Evolutionary conservation across 2,329 filamentous ascomycete genomes (phyloP).

Genomic region (Penicillium sp.): DNA sequence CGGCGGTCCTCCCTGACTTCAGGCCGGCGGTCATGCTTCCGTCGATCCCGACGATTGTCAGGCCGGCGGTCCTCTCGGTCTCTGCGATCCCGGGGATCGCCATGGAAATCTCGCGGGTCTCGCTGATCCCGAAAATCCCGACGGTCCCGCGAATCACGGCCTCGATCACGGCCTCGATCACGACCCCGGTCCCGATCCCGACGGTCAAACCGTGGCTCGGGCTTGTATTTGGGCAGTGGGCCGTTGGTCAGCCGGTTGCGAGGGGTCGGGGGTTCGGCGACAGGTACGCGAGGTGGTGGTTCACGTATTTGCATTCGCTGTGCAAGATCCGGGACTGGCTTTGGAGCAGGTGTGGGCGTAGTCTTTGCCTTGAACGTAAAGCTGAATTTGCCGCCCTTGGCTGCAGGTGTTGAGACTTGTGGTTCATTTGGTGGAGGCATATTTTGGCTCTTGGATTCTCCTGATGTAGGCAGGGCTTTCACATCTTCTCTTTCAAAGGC

Average conservation of each 20-base stretch:
- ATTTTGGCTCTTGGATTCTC: constrained; percentile 45
- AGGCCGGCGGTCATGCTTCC: constrained; percentile 35
- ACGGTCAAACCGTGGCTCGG: constrained; percentile 46
- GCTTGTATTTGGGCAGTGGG: constrained; percentile 42
- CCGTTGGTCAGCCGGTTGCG: constrained; percentile 44
- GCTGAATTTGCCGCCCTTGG: constrained; percentile 73
- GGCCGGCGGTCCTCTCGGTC: constrained; percentile 46
- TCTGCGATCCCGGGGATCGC: constrained; percentile 37
- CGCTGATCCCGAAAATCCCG: constrained; percentile 41
- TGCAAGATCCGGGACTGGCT: constrained; percentile 53
- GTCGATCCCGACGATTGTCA: constrained; percentile 44
- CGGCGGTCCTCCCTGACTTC: constrained; percentile 50
- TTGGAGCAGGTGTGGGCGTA: constrained; percentile 56
- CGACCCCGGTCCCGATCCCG: constrained; percentile 42
- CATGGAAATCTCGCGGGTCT: constrained; percentile 35
- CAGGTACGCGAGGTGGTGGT: constrained; percentile 38
- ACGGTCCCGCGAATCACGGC: constrained; percentile 36
- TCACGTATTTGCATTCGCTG: constrained; percentile 49
- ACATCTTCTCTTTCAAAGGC: constrained; percentile 68
- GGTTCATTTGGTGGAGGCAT: constrained; percentile 59
- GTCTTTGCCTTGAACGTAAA: constrained; percentile 89
- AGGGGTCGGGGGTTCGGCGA: constrained; percentile 34
- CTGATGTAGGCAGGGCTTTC: constrained; percentile 49
- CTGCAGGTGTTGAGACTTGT: constrained; percentile 55
- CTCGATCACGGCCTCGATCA: constrained; percentile 38